A percentile compares a stretch with the other conserved stretches of the same genome.
Evolutionary conservation across 23 red algal genomes (phyloP).

Genomic region (Gracilaria vermiculophylla): DNA sequence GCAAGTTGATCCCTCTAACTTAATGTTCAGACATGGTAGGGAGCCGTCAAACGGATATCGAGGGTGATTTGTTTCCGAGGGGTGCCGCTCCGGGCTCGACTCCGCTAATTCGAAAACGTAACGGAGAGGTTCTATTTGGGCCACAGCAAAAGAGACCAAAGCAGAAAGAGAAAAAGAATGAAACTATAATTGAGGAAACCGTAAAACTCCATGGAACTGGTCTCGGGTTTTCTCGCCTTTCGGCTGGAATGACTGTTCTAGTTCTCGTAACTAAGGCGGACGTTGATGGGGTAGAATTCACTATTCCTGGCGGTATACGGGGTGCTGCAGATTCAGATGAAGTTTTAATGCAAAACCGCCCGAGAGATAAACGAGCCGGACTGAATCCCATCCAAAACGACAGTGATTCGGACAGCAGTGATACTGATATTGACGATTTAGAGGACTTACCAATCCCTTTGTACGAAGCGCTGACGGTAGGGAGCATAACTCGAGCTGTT

Average conservation of each 20-base stretch:
- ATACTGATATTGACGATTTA: conserved; percentile 14
- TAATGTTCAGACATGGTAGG: background rate
- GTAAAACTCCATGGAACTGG: conserved; percentile 13
- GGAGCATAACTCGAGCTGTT: conserved; percentile 26
- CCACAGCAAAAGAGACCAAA: conserved; percentile 11
- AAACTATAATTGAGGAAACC: background rate
- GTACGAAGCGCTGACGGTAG: conserved; percentile 25
- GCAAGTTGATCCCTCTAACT: background rate
- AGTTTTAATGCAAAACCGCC: background rate
- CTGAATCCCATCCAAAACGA: background rate
- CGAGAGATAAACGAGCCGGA: background rate
- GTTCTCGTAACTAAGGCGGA: conserved; percentile 25
- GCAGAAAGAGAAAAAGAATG: background rate
- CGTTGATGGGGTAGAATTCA: conserved; percentile 1
- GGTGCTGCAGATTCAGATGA: conserved; percentile 46
- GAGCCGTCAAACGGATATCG: background rate
- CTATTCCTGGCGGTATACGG: conserved; percentile 24
- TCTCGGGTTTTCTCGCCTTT: conserved; percentile 41
- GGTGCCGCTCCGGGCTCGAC: conserved; percentile 21
- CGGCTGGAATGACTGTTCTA: conserved; percentile 36
- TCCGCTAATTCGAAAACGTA: conserved; percentile 42
- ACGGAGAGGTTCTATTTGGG: conserved; percentile 52
- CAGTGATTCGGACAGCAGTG: conserved; percentile 15
- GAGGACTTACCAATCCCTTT: background rate
- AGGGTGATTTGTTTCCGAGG: conserved; percentile 65